Conservation (phyloP, 140 eudicot genomes). For the Stevia rebaudiana region DNA sequence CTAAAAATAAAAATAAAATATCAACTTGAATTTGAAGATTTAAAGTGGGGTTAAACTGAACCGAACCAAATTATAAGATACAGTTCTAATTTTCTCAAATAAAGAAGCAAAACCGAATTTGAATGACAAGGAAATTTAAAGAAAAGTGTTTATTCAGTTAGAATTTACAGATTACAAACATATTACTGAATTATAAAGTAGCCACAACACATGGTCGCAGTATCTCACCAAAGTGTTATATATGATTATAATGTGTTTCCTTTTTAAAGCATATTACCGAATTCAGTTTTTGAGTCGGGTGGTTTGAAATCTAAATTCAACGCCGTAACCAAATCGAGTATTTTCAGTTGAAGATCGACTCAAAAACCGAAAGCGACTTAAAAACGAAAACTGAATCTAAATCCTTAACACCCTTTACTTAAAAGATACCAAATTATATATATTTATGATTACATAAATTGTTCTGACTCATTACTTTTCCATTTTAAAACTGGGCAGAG, state of each 20-base stretch:
- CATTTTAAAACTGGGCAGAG: constrained; percentile 79
- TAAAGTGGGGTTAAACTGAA: not conserved
- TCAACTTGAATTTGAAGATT: not conserved
- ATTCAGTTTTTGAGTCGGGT: not conserved
- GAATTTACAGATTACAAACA: not conserved
- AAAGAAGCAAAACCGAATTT: constrained; percentile 3
- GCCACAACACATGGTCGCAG: not conserved
- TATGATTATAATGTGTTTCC: not conserved
- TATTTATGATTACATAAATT: not conserved
- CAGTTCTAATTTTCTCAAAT: not conserved
- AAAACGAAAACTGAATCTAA: not conserved
- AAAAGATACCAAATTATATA: not conserved
- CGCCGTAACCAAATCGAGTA: not conserved
- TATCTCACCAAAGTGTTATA: not conserved
- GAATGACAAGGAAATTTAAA: not conserved
- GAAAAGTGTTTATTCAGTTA: not conserved
- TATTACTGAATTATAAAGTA: not conserved
- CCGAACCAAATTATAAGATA: not conserved
- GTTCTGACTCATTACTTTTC: constrained; percentile 32
- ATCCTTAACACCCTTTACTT: not conserved
- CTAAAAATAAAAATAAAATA: not conserved
- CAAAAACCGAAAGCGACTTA: not conserved
- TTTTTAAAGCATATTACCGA: not conserved
- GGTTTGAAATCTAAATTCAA: not conserved
- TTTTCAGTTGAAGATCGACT: not conserved